phyloP scores from a whole-genome alignment of 2,329 filamentous ascomycete species.

The Neophaeococcomyces mojaviensis region DNA sequence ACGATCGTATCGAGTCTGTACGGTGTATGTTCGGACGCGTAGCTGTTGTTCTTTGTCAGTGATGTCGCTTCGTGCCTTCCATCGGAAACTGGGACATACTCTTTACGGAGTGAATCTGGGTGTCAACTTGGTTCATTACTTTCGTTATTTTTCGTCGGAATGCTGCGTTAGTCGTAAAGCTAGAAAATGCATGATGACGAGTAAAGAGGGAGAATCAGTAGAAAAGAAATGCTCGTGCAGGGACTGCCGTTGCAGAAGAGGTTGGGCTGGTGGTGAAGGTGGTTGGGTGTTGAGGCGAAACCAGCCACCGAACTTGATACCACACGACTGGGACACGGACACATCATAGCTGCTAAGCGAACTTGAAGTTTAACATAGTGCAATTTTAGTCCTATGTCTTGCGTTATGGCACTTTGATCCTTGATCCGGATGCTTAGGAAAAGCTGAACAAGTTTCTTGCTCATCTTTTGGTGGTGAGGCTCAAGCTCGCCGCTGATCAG shows the following conservation, averaged over 20 bases:
- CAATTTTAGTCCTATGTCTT: too few relatives aligned
- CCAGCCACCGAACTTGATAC: conserved; percentile 3
- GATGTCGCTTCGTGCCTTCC: conserved; percentile 8
- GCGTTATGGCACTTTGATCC: too few relatives aligned
- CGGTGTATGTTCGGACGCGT: conserved; percentile 38
- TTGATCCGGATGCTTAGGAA: too few relatives aligned
- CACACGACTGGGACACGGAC: too few relatives aligned
- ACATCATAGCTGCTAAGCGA: too few relatives aligned
- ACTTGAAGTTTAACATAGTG: too few relatives aligned
- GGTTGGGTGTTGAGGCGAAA: conserved; percentile 16
- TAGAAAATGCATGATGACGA: conserved; percentile 18
- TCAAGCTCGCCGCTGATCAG: too few relatives aligned
- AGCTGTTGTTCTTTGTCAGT: conserved; percentile 24
- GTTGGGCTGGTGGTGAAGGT: conserved; percentile 18
- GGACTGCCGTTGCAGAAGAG: conserved; percentile 9
- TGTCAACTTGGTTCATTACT: conserved; percentile 27
- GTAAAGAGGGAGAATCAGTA: conserved; percentile 10
- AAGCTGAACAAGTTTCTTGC: too few relatives aligned
- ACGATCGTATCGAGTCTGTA: conserved; percentile 39
- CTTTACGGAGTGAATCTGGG: conserved; percentile 32
- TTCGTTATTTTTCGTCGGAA: conserved; percentile 13
- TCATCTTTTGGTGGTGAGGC: too few relatives aligned
- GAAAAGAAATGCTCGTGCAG: conserved; percentile 13
- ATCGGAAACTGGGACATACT: conserved; percentile 25
- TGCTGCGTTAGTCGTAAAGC: conserved; percentile 12